A percentile compares a stretch with the other conserved stretches of the same genome.
Conservation (phyloP, 306 rosid species). For the Lathyrus sativus region DNA sequence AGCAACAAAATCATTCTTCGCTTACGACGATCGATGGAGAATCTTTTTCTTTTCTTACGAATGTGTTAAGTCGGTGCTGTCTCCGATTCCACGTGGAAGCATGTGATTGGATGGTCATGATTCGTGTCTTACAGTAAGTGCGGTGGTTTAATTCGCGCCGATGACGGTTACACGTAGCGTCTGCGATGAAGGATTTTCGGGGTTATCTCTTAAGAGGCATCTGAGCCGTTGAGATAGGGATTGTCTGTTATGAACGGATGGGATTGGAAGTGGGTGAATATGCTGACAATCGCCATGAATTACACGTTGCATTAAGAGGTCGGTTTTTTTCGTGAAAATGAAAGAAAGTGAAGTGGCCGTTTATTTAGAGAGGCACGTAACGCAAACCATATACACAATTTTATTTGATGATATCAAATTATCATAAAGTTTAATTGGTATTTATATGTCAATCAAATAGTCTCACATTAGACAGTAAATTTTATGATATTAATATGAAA, state of each 20-base stretch:
- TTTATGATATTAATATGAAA: too few relatives aligned
- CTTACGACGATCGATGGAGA: slow-evolving; percentile 14
- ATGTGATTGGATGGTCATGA: neutral
- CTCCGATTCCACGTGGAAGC: slow-evolving; percentile 32
- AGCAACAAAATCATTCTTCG: neutral
- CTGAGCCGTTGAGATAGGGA: neutral
- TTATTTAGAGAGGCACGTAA: neutral
- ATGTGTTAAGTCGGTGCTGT: slow-evolving; percentile 32
- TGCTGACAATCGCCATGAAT: neutral
- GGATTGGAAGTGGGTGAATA: slow-evolving; percentile 10
- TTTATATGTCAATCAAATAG: too few relatives aligned
- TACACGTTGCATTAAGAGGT: neutral
- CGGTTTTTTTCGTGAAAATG: neutral
- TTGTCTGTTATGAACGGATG: neutral
- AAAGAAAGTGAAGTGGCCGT: neutral
- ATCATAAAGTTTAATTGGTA: too few relatives aligned
- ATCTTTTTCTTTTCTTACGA: neutral
- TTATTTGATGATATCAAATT: too few relatives aligned
- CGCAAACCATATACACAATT: neutral
- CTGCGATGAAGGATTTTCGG: neutral
- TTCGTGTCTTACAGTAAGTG: slow-evolving; percentile 21
- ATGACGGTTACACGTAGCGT: slow-evolving; percentile 32
- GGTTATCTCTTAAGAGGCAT: neutral
- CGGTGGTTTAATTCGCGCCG: neutral
- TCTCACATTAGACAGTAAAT: too few relatives aligned